Evolutionary conservation across 2,329 filamentous ascomycete species (phyloP).

Genomic region (Conoideocrella luteorostrata): DNA sequence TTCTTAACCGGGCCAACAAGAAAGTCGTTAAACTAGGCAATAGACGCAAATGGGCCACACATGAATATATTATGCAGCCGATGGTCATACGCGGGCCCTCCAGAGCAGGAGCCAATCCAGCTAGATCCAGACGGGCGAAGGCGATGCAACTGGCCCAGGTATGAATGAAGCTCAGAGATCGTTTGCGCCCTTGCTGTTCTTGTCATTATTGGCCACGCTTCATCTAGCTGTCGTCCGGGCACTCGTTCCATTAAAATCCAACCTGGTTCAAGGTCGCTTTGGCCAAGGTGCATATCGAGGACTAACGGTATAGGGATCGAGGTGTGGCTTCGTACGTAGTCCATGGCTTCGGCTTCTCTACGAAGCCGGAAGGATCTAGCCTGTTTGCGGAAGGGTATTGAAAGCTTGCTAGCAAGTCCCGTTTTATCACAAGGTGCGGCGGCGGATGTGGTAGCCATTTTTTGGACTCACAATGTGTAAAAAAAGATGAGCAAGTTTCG

Average conservation of each 20-base stretch:
- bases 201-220: not conserved
- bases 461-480: not conserved
- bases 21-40: slow-evolving; percentile 11
- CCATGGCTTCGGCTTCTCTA: not conserved
- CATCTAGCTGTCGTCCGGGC: not conserved
- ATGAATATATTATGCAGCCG: slow-evolving; percentile 9
- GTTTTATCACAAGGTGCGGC: not conserved
- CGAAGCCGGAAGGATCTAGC: not conserved
- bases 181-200: not conserved
- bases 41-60: slow-evolving; percentile 10
- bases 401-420: not conserved
- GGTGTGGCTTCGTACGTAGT: not conserved
- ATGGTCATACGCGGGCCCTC: slow-evolving; percentile 11
- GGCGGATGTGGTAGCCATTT: not conserved
- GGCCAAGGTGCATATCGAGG: not conserved
- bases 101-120: slow-evolving; percentile 9
- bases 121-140: not conserved
- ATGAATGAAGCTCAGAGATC: not conserved
- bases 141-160: not conserved
- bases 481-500: not conserved
- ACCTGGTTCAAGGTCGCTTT: not conserved
- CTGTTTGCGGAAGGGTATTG: not conserved
- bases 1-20: slow-evolving; percentile 10
- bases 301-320: not conserved
- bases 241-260: not conserved